Conservation (phyloP, 371 early-diverging fungal genomes). For the Mortierella sp. region DNA sequence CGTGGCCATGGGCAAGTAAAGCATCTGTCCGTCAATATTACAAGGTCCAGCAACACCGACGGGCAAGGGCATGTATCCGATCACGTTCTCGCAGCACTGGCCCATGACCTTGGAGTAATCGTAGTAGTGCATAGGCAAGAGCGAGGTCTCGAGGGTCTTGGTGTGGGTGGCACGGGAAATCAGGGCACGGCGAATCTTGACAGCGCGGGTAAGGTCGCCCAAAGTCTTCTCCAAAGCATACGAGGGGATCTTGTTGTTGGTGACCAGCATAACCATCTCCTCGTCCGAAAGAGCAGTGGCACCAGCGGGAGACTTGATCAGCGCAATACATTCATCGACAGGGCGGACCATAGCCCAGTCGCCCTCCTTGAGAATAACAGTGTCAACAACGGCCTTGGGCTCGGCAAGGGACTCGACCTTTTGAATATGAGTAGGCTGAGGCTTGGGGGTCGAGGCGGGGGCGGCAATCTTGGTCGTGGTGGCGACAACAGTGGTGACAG, state of each 20-base stretch:
- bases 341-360: slow-evolving; percentile 64
- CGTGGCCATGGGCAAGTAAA: slow-evolving; percentile 97
- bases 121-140: slow-evolving; percentile 85
- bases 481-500: slow-evolving; percentile 53
- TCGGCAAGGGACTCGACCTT: slow-evolving; percentile 44
- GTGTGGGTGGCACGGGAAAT: slow-evolving; percentile 80
- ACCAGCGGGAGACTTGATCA: slow-evolving; percentile 68
- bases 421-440: slow-evolving; percentile 39
- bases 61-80: slow-evolving; percentile 96
- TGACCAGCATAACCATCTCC: slow-evolving; percentile 83
- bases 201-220: slow-evolving; percentile 85
- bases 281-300: slow-evolving; percentile 71
- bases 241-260: slow-evolving; percentile 78
- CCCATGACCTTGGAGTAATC: slow-evolving; percentile 93
- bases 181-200: slow-evolving; percentile 83
- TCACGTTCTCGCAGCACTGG: slow-evolving; percentile 97
- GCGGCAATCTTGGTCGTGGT: slow-evolving; percentile 57
- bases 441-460: slow-evolving; percentile 27
- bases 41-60: slow-evolving; percentile 95
- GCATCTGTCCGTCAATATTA: slow-evolving; percentile 80
- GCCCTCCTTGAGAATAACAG: slow-evolving; percentile 32
- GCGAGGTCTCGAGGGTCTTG: slow-evolving; percentile 73
- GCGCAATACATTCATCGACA: slow-evolving; percentile 72
- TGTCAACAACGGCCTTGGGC: slow-evolving; percentile 46
- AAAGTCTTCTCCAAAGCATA: slow-evolving; percentile 90